Evolutionary conservation across 495 filamentous ascomycete species (phyloP).

Genomic region (Aspergillus asperescens): DNA sequence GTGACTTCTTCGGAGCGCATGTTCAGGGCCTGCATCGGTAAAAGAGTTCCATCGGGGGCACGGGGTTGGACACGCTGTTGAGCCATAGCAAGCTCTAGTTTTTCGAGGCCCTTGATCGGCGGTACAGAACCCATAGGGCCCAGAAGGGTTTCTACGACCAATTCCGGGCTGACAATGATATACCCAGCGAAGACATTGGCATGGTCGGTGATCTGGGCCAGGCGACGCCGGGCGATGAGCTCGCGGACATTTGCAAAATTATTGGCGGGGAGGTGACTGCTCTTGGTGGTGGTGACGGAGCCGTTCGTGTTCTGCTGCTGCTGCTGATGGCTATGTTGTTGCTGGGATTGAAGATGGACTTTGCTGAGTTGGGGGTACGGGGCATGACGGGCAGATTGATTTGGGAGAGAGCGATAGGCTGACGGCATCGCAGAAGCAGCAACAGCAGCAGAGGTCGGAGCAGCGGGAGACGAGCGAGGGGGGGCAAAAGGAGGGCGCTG

Average conservation of each 20-base stretch:
- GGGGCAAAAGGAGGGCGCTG: slow-evolving; percentile 33
- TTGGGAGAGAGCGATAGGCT: slow-evolving; percentile 45
- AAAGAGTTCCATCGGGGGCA: slow-evolving; percentile 39
- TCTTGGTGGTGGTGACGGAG: slow-evolving; percentile 5
- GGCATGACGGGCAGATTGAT: slow-evolving; percentile 40
- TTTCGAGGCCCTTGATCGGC: slow-evolving; percentile 42
- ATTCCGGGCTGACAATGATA: slow-evolving; percentile 43
- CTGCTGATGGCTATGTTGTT: slow-evolving; percentile 17
- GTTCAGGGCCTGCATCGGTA: slow-evolving; percentile 42
- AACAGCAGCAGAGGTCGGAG: slow-evolving; percentile 29
- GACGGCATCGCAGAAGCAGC: slow-evolving; percentile 47
- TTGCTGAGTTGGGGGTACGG: slow-evolving; percentile 41
- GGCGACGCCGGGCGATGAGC: slow-evolving; percentile 45
- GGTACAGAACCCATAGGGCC: slow-evolving; percentile 46
- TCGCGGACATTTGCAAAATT: slow-evolving; percentile 48
- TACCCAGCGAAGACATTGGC: slow-evolving; percentile 47
- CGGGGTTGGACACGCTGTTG: slow-evolving; percentile 45
- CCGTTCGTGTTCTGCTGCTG: slow-evolving; percentile 19
- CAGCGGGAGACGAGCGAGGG: slow-evolving; percentile 33
- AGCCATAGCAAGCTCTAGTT: slow-evolving; percentile 46
- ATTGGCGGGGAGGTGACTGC: slow-evolving; percentile 34
- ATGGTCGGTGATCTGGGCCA: slow-evolving; percentile 48
- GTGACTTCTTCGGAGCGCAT: slow-evolving; percentile 47
- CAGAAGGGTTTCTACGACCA: slow-evolving; percentile 45
- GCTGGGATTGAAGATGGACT: slow-evolving; percentile 23